Evolutionary conservation across 2,329 filamentous ascomycete genomes (phyloP).

Genomic region (Neofusicoccum parvum): DNA sequence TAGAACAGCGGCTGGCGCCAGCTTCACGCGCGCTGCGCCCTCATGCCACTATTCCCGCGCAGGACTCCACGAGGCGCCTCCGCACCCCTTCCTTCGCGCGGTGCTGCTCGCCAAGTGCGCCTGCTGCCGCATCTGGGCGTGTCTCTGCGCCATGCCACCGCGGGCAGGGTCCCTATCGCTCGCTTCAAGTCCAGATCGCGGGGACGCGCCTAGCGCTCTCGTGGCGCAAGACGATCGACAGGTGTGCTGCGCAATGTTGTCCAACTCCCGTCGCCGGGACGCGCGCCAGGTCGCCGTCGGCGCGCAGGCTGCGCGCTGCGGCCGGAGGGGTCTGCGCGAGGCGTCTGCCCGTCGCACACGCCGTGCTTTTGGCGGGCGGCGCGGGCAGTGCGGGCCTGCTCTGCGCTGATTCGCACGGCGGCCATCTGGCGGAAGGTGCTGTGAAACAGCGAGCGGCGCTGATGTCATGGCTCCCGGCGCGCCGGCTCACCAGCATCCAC

Average conservation of each 20-base stretch:
- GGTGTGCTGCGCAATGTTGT: not conserved
- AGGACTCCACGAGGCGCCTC: not conserved
- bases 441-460: not conserved
- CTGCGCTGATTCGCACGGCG: not conserved
- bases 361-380: not conserved
- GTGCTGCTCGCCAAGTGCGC: not conserved
- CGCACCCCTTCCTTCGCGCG: not conserved
- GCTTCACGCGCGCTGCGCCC: not conserved
- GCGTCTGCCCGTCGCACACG: not conserved
- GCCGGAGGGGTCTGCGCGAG: not conserved
- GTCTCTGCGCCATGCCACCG: conserved; percentile 11
- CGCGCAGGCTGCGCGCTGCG: not conserved
- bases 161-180: not conserved
- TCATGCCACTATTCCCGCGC: conserved; percentile 3
- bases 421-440: too few relatives aligned
- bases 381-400: not conserved
- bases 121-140: not conserved
- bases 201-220: conserved; percentile 1
- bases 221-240: conserved; percentile 4
- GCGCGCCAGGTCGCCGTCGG: not conserved
- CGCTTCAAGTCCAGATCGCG: conserved; percentile 7
- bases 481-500: not conserved
- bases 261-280: not conserved
- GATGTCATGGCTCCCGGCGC: not conserved
- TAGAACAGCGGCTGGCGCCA: not conserved